Percentiles rank a stretch among this genome's conserved stretches.
These are phyloP conservation scores for Aspergillus homomorphus DNA, from an alignment of 495 filamentous ascomycete species.

Conservation along the genomic window DNA sequence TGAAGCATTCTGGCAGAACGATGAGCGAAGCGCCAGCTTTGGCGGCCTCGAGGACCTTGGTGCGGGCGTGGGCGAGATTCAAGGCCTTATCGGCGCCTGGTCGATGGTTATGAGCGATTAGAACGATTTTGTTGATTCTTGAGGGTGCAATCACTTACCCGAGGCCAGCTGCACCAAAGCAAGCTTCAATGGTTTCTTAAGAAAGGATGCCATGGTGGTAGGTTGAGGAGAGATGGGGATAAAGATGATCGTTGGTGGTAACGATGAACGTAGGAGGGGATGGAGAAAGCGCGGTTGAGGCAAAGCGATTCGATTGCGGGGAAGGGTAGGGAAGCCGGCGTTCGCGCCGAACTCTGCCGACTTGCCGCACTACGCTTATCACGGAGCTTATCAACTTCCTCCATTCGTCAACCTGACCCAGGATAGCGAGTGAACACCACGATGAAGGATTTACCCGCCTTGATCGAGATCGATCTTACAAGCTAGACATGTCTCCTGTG, in stretches of 20 bases:
- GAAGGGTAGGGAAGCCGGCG: background rate
- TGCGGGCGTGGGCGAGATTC: constrained; percentile 79
- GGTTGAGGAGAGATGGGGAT: background rate
- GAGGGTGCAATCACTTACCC: constrained; percentile 38
- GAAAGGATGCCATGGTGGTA: constrained; percentile 48
- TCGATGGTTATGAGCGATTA: constrained; percentile 6
- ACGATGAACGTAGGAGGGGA: background rate
- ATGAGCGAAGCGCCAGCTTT: constrained; percentile 63
- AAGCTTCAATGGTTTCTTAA: constrained; percentile 74
- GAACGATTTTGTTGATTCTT: background rate
- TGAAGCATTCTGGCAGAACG: constrained; percentile 84
- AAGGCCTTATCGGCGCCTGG: constrained; percentile 73
- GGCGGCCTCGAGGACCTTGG: constrained; percentile 80
- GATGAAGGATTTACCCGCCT: no score
- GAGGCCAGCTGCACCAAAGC: constrained; percentile 79
- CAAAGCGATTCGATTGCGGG: background rate
- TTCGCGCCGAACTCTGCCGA: background rate
- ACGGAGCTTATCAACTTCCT: background rate
- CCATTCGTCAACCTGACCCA: no score
- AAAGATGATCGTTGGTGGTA: background rate
- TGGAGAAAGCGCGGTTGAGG: background rate
- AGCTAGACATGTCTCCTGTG: no score
- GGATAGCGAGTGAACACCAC: no score
- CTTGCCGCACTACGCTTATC: no score
- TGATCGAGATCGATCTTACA: no score